Evolutionary conservation across 2,329 filamentous ascomycete genomes (phyloP), one percentile per base, ranked within the genome.

Genomic region (Endothia cerciana): DNA sequence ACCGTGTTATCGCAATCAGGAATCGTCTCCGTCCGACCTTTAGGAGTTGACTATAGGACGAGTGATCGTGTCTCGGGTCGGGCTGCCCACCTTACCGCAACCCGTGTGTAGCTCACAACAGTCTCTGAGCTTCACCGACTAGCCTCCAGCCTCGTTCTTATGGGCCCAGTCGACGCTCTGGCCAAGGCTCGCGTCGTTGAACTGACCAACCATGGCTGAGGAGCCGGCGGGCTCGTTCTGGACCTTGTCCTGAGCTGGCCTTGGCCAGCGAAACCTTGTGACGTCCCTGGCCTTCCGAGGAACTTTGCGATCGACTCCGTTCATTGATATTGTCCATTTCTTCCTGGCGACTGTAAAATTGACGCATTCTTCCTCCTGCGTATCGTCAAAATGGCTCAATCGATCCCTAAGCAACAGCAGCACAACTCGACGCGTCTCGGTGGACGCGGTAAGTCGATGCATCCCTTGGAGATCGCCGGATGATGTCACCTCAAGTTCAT

Each of bases 391-490:
- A 66, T 66, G 66, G 64, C 66, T 57, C 58, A 66, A 45, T 71
- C 79, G 49, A 79, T 82, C 67, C 79, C 78, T 61, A 77, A 82
- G 79, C 74, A 77, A 10, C 65, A 65, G 47, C 64, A 62, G 49
- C 56, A 63, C 49, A 56, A 62, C 25, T 66, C 63, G 63, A 63
- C 66, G 57, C 76, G 77, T 60, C 74, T 83, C 57, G 81, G 81
- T 75, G 80, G 77, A 68, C 77, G 78, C 71, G 80, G 81, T 83
- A 77, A 67, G 79, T 75, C 45, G 30, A n/a, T 22, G 10, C 66
- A 56, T 49, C 17, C 36, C 19, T 25, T 28, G 10, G 19, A 62
- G 55, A 38, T 60, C 59, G 38, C 65, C 36, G 57, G 22, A 62
- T 65, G 60, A 68, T 65, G 62, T 63, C 65, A 69, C 51, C 41